phyloP scores from a whole-genome alignment of 1,284 basidiomycete species.

The Ceraceosorus guamensis region DNA sequence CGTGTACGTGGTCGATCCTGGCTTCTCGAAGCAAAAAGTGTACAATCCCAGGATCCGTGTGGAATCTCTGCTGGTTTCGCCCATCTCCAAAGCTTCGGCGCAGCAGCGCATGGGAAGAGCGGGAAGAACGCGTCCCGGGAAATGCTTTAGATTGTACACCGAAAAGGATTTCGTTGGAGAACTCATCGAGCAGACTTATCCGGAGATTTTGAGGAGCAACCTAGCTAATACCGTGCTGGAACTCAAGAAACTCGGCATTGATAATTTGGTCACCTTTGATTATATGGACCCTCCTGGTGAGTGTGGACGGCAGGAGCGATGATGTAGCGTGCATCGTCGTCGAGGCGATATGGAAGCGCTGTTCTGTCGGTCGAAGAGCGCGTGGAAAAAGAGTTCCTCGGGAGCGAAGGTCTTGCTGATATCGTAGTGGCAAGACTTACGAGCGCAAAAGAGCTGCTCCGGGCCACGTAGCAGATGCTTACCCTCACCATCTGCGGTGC shows the following conservation, averaged over 20 bases:
- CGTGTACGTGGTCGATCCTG: conserved; percentile 96
- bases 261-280: conserved; percentile 60
- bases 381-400: no score
- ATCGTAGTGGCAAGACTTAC: no score
- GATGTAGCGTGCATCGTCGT: neutral
- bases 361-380: no score
- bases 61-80: conserved; percentile 84
- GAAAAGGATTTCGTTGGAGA: conserved; percentile 83
- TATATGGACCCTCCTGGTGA: conserved; percentile 59
- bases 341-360: no score
- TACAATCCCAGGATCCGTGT: conserved; percentile 95
- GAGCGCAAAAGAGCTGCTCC: no score
- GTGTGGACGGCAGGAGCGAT: neutral
- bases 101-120: conserved; percentile 95
- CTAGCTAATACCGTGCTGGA: conserved; percentile 89
- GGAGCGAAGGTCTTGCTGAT: no score
- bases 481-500: no score
- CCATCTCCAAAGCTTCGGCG: conserved; percentile 92
- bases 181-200: conserved; percentile 91
- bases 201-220: conserved; percentile 78
- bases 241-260: conserved; percentile 78
- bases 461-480: no score
- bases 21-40: conserved; percentile 94
- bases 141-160: conserved; percentile 94
- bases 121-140: conserved; percentile 88